A percentile compares a stretch with the other conserved stretches of the same genome.
phyloP scores from a whole-genome alignment of 202 grass and related monocot genomes.

The Elaeis oleifera region DNA sequence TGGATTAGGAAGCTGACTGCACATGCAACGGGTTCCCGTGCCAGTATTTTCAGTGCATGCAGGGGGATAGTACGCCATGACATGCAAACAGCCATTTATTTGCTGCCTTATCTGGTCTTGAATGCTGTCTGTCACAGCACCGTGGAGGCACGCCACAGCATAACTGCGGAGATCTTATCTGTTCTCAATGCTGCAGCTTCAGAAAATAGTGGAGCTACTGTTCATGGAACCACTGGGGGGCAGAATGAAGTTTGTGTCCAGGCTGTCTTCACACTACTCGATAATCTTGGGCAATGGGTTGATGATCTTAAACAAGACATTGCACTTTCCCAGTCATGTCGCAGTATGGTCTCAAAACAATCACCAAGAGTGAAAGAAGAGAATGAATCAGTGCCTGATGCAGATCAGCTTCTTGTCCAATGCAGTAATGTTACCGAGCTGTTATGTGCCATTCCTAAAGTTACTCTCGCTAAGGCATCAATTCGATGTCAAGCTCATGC shows the following conservation, averaged over 20 bases:
- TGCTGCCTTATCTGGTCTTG: slow-evolving; percentile 87
- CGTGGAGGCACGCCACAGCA: slow-evolving; percentile 66
- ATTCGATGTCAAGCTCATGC: slow-evolving; percentile 93
- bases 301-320: slow-evolving; percentile 94
- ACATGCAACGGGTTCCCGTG: slow-evolving; percentile 63
- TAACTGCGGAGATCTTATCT: slow-evolving; percentile 85
- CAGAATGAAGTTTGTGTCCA: slow-evolving; percentile 93
- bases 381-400: slow-evolving; percentile 28
- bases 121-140: slow-evolving; percentile 95
- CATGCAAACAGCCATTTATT: slow-evolving; percentile 85
- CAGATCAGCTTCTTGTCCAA: slow-evolving; percentile 66
- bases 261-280: slow-evolving; percentile 92
- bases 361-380: slow-evolving; percentile 45
- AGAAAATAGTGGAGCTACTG: slow-evolving; percentile 64
- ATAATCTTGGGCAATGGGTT: slow-evolving; percentile 98
- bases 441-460: slow-evolving; percentile 82
- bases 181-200: slow-evolving; percentile 85
- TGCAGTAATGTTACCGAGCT: slow-evolving; percentile 76
- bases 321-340: slow-evolving; percentile 58
- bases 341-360: slow-evolving; percentile 32
- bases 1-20: slow-evolving; percentile 86
- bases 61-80: slow-evolving; percentile 84
- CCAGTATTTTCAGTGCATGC: slow-evolving; percentile 78
- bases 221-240: slow-evolving; percentile 57
- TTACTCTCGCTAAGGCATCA: slow-evolving; percentile 85